Base-by-base conservation (phyloP, 139 green algal species). In the Chlamydomonas asymmetrica region DNA sequence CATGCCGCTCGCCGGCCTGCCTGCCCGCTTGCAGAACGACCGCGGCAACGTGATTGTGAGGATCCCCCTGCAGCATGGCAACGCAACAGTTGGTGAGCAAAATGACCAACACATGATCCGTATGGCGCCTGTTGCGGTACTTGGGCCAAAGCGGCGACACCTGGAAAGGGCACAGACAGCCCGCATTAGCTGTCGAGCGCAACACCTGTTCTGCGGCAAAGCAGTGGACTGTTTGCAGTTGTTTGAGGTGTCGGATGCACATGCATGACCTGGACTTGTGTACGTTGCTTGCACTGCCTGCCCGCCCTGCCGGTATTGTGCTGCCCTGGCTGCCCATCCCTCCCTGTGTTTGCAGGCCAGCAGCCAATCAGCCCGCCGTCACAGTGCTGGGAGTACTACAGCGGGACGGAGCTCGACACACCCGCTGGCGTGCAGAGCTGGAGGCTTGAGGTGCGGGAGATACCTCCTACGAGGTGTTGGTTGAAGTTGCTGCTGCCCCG, bases 301-400 rank as follows among this genome's bases (percentile, higher is more conserved):
- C 13, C 18, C 13, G 13, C 45, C 13, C 13, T 52, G 45, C 45
- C n/a, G n/a, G n/a, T 52, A 52, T 13, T 13, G 45, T 13, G 45
- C 45, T 16, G 18, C 13, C 13, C 45, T 25, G 45, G 45, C 45
- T 76, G 56, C 34, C 56, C 35, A 60, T 40, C 39, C 27, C 27
- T 31, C 9, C 3, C 40, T 39, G n/a, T 18, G n/a, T 29, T 13
- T 37, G 25, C 71, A 77, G 78, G 78, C 50, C 78, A 84, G 71
- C 65, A 84, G 71, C 78, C 78, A 4, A 61, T 76, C 32, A 57
- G 80, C 23, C 63, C 56, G 20, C 64, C 78, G 27, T 45, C 48
- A 25, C 50, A 80, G 71, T 64, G 63, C 45, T 84, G 73, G 31
- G 71, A 84, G 71, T 84, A 84, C 71, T 62, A 71, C 56, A 78